These are phyloP conservation scores for Periconia macrospinosa DNA, from an alignment of 2,329 filamentous ascomycete species.

Conservation along the genomic window DNA sequence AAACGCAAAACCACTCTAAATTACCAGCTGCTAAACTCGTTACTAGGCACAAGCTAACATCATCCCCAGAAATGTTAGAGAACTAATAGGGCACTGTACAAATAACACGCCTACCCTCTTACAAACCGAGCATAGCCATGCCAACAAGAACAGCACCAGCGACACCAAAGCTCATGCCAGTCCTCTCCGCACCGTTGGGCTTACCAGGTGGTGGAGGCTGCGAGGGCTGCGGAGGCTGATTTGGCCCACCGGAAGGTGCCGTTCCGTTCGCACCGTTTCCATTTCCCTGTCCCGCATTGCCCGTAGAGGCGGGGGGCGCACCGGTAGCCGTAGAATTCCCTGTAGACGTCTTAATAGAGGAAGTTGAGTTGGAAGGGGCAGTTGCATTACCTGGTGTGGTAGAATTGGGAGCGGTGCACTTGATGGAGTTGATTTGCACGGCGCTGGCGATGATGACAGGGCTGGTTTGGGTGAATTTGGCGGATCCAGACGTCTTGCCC, in stretches of 20 bases:
- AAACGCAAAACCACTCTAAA: too few relatives aligned
- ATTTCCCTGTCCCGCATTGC: background rate
- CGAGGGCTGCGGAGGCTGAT: background rate
- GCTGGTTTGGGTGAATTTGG: conserved; percentile 17
- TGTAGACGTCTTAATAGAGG: too few relatives aligned
- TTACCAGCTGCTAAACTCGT: too few relatives aligned
- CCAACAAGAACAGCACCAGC: conserved; percentile 5
- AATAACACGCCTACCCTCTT: background rate
- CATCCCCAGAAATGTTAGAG: too few relatives aligned
- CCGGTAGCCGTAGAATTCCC: background rate
- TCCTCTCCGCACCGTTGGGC: background rate
- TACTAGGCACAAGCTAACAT: too few relatives aligned
- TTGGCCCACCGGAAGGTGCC: background rate
- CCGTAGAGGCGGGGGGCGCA: background rate
- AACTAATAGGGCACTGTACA: too few relatives aligned
- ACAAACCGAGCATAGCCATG: conserved; percentile 5
- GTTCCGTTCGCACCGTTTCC: background rate
- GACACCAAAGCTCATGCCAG: conserved; percentile 8
- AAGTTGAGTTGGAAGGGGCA: too few relatives aligned
- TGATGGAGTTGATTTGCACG: conserved; percentile 18
- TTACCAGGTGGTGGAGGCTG: background rate
- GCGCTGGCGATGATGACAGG: conserved; percentile 27
- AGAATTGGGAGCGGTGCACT: conserved; percentile 10
- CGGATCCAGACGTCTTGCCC: conserved; percentile 20
- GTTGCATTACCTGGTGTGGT: background rate